Base-by-base conservation (phyloP, 495 filamentous ascomycete species). In the Penicillium soppii region DNA sequence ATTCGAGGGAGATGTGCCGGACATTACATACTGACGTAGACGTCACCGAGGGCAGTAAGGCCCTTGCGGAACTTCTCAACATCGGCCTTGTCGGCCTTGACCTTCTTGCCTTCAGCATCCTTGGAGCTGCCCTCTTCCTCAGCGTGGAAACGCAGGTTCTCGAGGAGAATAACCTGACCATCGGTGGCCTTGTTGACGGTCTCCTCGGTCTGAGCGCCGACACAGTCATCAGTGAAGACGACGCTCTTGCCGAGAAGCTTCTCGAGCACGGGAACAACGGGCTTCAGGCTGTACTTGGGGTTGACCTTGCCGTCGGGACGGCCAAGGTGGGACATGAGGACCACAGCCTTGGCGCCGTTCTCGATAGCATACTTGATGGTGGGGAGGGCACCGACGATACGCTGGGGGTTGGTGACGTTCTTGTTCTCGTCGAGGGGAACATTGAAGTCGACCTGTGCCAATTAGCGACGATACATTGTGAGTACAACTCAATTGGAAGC, bases 281-380 rank as follows among this genome's bases (percentile, higher is more conserved):
- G 92, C 80, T 92, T 87, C 58, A 99, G 78, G 67, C 86, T 91
- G 84, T 95, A 97, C 78, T 97, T 97, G 58, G 84, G 75, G 73
- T 92, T 91, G 66, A 68, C 74, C 75, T 94, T 86, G 66, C 94
- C 94, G 61, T 97, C 86, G 49, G 94, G 94, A 29, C 94, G 92
- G 58, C 94, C 94, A 36, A 99, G 86, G 78, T 99, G 94, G 66
- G 94, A 97, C 95, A 97, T 97, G 67, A 99, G 82, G 65, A 97
- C 79, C 29, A 99, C 90, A 46, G 92, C 83, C 78, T 96, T 97
- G 66, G 95, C 95, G 59, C 88, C 88, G 76, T 97, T 68, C 59
- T 97, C 91, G 66, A 92, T 78, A 69, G 94, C 95, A 71, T 99
- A 92, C 77, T 96, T 96, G 80, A 99, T 97, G 54, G 94, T 96